Conservation (phyloP, 129 eudicot species). For the Saposhnikovia divaricata region DNA sequence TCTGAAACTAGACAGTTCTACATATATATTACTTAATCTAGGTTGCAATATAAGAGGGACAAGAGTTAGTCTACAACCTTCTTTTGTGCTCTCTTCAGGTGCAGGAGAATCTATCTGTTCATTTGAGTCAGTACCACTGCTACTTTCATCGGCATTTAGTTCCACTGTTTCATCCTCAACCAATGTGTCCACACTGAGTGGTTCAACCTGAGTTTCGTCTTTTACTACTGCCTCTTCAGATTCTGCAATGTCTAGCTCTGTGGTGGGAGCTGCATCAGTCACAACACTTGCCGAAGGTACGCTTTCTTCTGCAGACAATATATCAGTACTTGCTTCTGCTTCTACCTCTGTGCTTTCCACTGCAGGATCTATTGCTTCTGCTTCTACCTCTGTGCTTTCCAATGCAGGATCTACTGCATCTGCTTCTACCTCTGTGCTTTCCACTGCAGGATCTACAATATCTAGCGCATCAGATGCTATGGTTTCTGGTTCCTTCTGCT, state of each 20-base stretch:
- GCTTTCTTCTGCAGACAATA: constrained; percentile 9
- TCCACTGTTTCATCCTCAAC: constrained; percentile 13
- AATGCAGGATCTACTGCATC: not conserved
- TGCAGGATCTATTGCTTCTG: not conserved
- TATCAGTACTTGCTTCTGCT: constrained; percentile 10
- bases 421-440: too few relatives aligned
- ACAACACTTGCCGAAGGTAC: constrained; percentile 10
- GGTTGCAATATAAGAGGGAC: not conserved
- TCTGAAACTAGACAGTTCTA: not conserved
- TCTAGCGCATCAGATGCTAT: constrained; percentile 9
- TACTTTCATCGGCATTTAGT: constrained; percentile 20
- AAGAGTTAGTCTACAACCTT: constrained; percentile 35
- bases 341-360: constrained; percentile 12
- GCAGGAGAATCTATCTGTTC: constrained; percentile 28
- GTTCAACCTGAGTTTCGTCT: constrained; percentile 22
- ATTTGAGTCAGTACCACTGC: constrained; percentile 23
- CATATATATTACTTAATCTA: not conserved
- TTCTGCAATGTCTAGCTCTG: constrained; percentile 18
- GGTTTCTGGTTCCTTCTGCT: constrained; percentile 13
- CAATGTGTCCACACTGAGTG: constrained; percentile 19
- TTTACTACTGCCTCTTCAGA: constrained; percentile 15
- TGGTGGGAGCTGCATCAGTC: constrained; percentile 17
- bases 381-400: not conserved
- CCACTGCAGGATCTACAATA: not conserved
- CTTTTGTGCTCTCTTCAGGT: constrained; percentile 14